A percentile compares a stretch with the other conserved stretches of the same genome.
Evolutionary conservation across 495 filamentous ascomycete species (phyloP).

Genomic region (Chaetomium fimeti): DNA sequence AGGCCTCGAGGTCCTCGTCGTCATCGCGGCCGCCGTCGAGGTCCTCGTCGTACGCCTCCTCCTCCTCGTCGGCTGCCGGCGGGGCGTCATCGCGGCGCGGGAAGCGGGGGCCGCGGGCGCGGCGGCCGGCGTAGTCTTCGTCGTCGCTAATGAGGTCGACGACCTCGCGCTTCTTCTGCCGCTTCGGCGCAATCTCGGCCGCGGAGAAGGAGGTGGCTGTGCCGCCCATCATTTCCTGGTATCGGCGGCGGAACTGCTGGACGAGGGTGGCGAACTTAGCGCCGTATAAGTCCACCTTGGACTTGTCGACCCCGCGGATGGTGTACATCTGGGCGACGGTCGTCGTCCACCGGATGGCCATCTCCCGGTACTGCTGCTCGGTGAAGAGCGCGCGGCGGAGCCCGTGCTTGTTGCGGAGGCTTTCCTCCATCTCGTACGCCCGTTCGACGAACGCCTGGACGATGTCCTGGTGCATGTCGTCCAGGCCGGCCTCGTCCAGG

Average conservation of each 20-base stretch:
- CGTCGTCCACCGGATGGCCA: conserved; percentile 73
- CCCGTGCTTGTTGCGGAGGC: conserved; percentile 61
- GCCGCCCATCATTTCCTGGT: conserved; percentile 56
- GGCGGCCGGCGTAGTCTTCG: conserved; percentile 51
- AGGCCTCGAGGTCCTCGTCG: conserved; percentile 22
- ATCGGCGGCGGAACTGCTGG: conserved; percentile 52
- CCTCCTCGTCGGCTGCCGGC: conserved; percentile 33
- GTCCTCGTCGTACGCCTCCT: conserved; percentile 27
- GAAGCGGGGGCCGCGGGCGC: conserved; percentile 38
- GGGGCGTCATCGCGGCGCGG: conserved; percentile 42
- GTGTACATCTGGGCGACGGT: conserved; percentile 57
- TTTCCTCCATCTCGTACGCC: conserved; percentile 64
- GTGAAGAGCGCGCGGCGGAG: conserved; percentile 71
- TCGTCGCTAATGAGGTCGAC: conserved; percentile 67
- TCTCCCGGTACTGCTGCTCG: conserved; percentile 73
- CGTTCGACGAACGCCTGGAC: conserved; percentile 67
- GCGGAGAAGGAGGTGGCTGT: neutral
- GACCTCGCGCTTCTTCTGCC: conserved; percentile 61
- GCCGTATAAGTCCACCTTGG: conserved; percentile 71
- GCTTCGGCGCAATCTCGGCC: conserved; percentile 20
- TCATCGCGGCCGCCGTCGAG: conserved; percentile 23
- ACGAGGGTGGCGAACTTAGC: conserved; percentile 64
- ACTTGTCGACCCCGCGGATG: conserved; percentile 67
- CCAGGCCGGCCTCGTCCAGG: conserved; percentile 57
- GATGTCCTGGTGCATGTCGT: conserved; percentile 48